Base-by-base conservation (phyloP, 345 rosid species). In the Citrus australasica region DNA sequence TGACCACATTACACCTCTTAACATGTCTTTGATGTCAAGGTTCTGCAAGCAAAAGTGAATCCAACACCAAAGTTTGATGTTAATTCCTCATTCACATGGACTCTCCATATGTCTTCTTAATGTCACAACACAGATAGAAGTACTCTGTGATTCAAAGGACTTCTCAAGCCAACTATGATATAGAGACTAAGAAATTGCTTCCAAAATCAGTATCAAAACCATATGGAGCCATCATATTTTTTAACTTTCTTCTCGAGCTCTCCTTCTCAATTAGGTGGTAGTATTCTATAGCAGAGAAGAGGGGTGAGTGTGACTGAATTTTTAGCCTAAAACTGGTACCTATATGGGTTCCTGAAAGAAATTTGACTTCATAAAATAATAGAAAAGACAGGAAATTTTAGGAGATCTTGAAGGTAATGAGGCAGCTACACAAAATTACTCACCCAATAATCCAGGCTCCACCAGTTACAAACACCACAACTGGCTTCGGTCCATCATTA, bases 361-460 rank as follows among this genome's bases (percentile, higher is more conserved):
- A 63, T 42, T 42, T 28, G 7, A 37, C 69, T 17, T 27, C 24
- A 25, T 17, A 27, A 73, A 73, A 16, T 24, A 60, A 3, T 9
- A 33, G 21, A 13, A 30, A 33, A 53, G 25, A 67, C n/a, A 25
- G 10, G 24, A 65, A 67, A 25, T 28, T 37, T 35, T 19, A 25
- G 56, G 51, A 67, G 71, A 55, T n/a, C 21, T 67, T 37, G 6
- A 9, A 66, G 64, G 35, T 35, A 17, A 67, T 2, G 14, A 48
- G 25, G 79, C 53, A 78, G 75, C 69, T 65, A 69, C 30, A 27
- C 38, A 62, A 71, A 67, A 67, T 59, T 51, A 86, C 92, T 87
- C 81, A 92, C 98, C 99, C 98, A 75, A 96, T 94, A 37, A 96
- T 96, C 99, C 99, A 96, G 51, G 98, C 99, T 71, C 99, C 99